Evolutionary conservation across 2,329 filamentous ascomycete genomes (phyloP), one percentile per base, ranked within the genome.

Genomic region (Monosporascus sp.): DNA sequence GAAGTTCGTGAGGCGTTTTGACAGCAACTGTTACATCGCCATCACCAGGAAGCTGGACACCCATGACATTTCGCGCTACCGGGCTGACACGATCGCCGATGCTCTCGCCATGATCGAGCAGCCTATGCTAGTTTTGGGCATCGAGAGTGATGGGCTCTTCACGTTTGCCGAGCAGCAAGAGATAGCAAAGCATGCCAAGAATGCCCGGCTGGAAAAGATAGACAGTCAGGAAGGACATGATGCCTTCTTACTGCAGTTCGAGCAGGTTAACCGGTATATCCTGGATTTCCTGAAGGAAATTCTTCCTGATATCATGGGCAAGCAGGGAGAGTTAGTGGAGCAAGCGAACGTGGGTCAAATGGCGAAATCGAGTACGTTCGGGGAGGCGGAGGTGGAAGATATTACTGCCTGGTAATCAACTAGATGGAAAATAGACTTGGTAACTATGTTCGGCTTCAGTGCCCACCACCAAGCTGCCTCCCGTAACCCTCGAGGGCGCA

Each of bases 21-120:
- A 99, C 71, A 90, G 91, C 65, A 99, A 99, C 71, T 99, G 94
- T 75, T 99, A 99, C 75, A 97, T 99, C 62, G 92, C 94, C 61
- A 97, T 99, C 72, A 97, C 94, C 5, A 88, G 94, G 65, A 99
- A 99, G 72, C 82, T 99, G 17, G 94, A 99, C 69, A 97, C 94
- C 0, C 94, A 99, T 71, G 94, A 99, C 68, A 85, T 99, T 25
- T 95, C 91, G 15, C 83, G 92, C 43, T 83, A 86, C 66, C 87
- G 93, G 5, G 74, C 83, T n/a, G 62, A 74, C 41, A 77, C 80
- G 25, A 85, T 96, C 35, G 79, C 82, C 25, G 84, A 90, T 54
- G 93, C 93, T 0, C 78, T 99, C 4, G 83, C 82, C 1, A 74
- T 89, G 67, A 94, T 99, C 53, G 77, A 92, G 67, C 94, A 99